Percentiles rank a stretch among this genome's conserved stretches.
phyloP scores from a whole-genome alignment of 108 stramenopile species.

The Skeletonema tropicum region DNA sequence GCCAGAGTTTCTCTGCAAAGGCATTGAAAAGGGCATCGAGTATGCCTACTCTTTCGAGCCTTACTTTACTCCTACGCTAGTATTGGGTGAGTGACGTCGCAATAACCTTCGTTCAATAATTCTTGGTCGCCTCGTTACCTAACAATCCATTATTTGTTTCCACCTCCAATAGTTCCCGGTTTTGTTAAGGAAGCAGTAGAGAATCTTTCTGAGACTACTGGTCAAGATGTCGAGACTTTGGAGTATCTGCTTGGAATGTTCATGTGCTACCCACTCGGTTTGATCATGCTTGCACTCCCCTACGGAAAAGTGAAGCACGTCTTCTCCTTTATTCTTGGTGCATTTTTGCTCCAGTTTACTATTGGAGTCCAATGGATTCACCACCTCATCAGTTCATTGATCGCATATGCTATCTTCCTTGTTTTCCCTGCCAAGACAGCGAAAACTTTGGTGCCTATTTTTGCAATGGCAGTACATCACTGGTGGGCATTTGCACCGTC shows the following conservation, averaged over 20 bases:
- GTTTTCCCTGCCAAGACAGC: conserved; percentile 72
- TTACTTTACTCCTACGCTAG: conserved; percentile 72
- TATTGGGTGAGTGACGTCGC: conserved; percentile 73
- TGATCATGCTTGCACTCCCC: conserved; percentile 86
- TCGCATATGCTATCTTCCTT: conserved; percentile 88
- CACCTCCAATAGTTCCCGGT: conserved; percentile 61
- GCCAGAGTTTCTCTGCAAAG: conserved; percentile 33
- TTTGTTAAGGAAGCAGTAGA: conserved; percentile 65
- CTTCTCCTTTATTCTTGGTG: conserved; percentile 89
- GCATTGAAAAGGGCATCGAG: conserved; percentile 66
- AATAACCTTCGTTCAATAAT: not conserved
- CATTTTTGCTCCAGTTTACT: conserved; percentile 90
- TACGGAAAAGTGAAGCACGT: conserved; percentile 83
- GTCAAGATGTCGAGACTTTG: conserved; percentile 87
- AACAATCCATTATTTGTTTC: not conserved
- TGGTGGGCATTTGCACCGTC: conserved; percentile 91
- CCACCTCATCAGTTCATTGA: conserved; percentile 86
- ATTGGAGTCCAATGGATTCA: conserved; percentile 96
- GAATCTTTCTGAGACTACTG: conserved; percentile 69
- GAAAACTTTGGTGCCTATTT: conserved; percentile 82
- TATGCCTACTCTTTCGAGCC: conserved; percentile 75
- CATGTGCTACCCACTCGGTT: conserved; percentile 88
- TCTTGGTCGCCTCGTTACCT: not conserved
- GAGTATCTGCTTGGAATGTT: conserved; percentile 87
- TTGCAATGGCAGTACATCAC: conserved; percentile 91